Evolutionary conservation across 495 filamentous ascomycete genomes (phyloP), one percentile per base, ranked within the genome.

Genomic region (Podospora conica): DNA sequence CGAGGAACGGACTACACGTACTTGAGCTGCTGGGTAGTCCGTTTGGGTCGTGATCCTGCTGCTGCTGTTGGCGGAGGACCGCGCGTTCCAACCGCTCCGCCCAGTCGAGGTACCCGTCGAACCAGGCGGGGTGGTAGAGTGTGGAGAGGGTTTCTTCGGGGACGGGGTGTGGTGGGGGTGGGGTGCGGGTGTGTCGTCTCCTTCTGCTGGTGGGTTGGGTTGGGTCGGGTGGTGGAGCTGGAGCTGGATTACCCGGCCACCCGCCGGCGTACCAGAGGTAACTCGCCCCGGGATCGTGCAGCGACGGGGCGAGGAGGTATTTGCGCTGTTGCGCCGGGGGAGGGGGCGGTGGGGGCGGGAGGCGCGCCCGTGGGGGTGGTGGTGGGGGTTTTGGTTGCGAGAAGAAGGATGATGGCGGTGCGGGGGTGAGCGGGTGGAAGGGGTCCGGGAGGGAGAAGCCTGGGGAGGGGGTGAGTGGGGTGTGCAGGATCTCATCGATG

Each of bases 51-150:
- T n/a, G n/a, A 18, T 58, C 9, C 9, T 20, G 15, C 8, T 1
- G 48, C 54, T 18, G 60, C 29, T 0, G 24, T 0, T 23, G 12
- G 24, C 2, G 40, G 23, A 54, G n/a, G 53, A 60, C 23, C 59
- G 28, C 20, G 25, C 12, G 21, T 2, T 70, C 61, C 2, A 58
- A 11, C 0, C 68, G 57, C 31, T 67, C 65, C 3, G 55, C 61
- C 68, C 68, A 70, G 33, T 68, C 68, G 5, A 68, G 53, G 9
- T 65, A 70, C 0, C 61, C 53, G 9, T 70, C 61, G 20, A 68
- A 65, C 68, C 68, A 70, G 8, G 65, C 58, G 33, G 28, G 9
- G 28, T 58, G 21, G 53, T 68, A 68, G 3, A 62, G 66, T n/a
- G 29, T 29, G 7, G 65, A 58, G 27, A 68, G 27, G 21, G 65